Evolutionary conservation across 805 yeast genomes (phyloP).

Genomic region (Ogataea parapolymorpha): DNA sequence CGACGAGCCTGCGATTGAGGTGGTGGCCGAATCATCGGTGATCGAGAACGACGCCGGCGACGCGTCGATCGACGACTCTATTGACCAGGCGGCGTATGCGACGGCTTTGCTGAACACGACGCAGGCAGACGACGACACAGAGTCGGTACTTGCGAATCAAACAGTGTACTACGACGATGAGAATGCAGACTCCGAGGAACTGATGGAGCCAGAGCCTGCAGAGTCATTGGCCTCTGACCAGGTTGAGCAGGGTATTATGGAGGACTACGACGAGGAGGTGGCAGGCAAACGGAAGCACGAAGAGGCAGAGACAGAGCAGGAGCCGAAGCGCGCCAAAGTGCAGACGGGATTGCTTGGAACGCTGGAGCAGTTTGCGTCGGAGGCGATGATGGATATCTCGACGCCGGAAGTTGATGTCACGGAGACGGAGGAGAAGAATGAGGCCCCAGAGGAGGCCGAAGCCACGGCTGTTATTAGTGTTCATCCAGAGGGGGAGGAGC

Average conservation of each 20-base stretch:
- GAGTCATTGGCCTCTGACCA: conserved; percentile 10
- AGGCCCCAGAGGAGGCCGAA: no score
- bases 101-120: conserved; percentile 28
- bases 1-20: conserved; percentile 10
- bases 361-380: conserved; percentile 12
- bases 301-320: conserved; percentile 2
- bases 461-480: neutral
- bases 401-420: neutral
- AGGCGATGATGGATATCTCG: conserved; percentile 16
- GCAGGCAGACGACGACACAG: conserved; percentile 9
- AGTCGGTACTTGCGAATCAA: conserved; percentile 23
- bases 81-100: conserved; percentile 26
- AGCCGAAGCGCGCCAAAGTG: neutral
- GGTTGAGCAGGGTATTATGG: conserved; percentile 9
- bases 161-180: conserved; percentile 25
- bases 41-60: conserved; percentile 15
- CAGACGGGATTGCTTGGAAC: conserved; percentile 1
- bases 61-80: conserved; percentile 7
- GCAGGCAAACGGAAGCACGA: conserved; percentile 1
- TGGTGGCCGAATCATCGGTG: conserved; percentile 29
- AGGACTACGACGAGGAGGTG: conserved; percentile 5
- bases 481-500: neutral
- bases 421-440: neutral
- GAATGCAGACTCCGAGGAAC: conserved; percentile 1
- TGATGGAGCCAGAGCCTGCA: conserved; percentile 1